Evolutionary conservation across 2,329 filamentous ascomycete genomes (phyloP).

Genomic region (Fusarium austroafricanum): DNA sequence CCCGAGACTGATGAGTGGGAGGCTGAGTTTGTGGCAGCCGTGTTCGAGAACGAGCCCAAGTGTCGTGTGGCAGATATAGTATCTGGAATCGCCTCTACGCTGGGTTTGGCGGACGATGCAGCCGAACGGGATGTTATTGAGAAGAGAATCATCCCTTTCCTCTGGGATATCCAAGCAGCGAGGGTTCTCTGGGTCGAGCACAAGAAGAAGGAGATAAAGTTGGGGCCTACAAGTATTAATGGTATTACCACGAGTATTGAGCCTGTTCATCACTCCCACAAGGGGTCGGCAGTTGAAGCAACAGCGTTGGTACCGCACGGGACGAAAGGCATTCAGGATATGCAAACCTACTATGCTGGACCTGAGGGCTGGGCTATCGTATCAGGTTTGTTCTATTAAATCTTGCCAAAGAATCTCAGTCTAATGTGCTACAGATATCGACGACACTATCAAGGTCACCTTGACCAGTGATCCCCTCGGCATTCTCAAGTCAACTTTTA

Average conservation of each 20-base stretch:
- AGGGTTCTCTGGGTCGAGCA: slow-evolving; percentile 75
- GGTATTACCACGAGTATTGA: slow-evolving; percentile 77
- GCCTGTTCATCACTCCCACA: slow-evolving; percentile 59
- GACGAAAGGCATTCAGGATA: slow-evolving; percentile 66
- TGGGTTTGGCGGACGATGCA: slow-evolving; percentile 73
- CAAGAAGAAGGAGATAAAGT: slow-evolving; percentile 58
- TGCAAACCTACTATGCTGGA: slow-evolving; percentile 79
- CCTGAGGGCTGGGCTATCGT: slow-evolving; percentile 86
- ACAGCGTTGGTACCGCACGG: slow-evolving; percentile 63
- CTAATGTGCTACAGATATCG: slow-evolving; percentile 72
- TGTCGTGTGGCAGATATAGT: slow-evolving; percentile 75
- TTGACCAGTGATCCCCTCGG: slow-evolving; percentile 82
- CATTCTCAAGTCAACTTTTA: slow-evolving; percentile 86
- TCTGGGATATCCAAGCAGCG: slow-evolving; percentile 79
- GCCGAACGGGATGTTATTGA: slow-evolving; percentile 70
- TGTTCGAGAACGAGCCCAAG: slow-evolving; percentile 79
- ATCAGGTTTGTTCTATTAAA: slow-evolving; percentile 64
- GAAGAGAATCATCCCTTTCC: slow-evolving; percentile 78
- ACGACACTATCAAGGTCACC: slow-evolving; percentile 95
- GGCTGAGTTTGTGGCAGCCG: slow-evolving; percentile 84
- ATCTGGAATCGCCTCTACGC: slow-evolving; percentile 73
- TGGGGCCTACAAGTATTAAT: slow-evolving; percentile 78
- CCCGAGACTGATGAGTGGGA: slow-evolving; percentile 70
- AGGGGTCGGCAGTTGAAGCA: slow-evolving; percentile 60
- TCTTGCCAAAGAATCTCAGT: not conserved